Evolutionary conservation across 2,329 filamentous ascomycete genomes (phyloP), one percentile per base, ranked within the genome.

Genomic region (Shiraia bambusicola): DNA sequence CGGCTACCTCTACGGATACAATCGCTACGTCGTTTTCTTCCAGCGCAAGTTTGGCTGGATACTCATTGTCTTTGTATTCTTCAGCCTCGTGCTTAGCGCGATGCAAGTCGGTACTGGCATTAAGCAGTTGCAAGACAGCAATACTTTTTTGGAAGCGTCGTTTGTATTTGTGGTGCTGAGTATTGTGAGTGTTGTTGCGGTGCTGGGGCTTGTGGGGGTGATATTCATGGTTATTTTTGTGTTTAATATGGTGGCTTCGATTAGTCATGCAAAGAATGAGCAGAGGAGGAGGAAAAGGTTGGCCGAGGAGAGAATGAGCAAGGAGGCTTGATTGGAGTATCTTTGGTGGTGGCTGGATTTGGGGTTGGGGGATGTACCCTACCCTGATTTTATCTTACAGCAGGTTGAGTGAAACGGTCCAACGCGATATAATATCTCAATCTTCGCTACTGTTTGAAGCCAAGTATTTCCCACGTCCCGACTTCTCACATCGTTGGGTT

Each of bases 1-100:
- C 13, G 67, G 67, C 3, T 70, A 70, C 33, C 37, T 70, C 10
- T 70, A 69, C 35, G 63, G 63, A 2, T 69, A 70, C 46, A 69
- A 69, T 28, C 63, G 65, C 42, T 70, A 70, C 37, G 63, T 59
- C 3, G 59, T 66, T 16, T 70, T 69, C 49, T 69, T 70, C 46
- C 58, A 69, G 46, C 61, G 66, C 12, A 69, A 68, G 29, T 66
- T 69, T 36, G 49, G 50, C 14, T 69, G 65, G 65, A 61, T 69
- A 3, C 50, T 69, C 7, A 51, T 66, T 24, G 57, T 68, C 4
- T 69, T 68, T 29, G 65, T 69, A 2, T 69, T 66, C 51, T 65
- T 70, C 42, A 58, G 54, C 4, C 44, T 70, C 3, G 63, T 68
- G 4, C 45, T 69, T 6, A 59, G 61, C 2, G 66, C 66, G 1